Evolutionary conservation across 2,329 filamentous ascomycete species (phyloP).

Genomic region (Curvularia sp.): DNA sequence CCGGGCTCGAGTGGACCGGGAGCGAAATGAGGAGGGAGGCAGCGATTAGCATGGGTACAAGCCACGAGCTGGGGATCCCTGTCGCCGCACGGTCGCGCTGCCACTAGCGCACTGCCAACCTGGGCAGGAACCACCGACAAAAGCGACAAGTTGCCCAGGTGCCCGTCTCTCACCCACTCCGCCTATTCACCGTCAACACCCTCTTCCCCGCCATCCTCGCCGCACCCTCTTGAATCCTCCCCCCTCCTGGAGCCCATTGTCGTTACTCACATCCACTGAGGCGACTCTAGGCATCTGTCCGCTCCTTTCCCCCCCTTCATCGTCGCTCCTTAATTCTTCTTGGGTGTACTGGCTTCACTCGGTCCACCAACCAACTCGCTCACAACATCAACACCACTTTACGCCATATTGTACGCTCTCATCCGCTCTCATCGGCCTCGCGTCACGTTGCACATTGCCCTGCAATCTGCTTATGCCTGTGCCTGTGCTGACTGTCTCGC

Average conservation of each 20-base stretch:
- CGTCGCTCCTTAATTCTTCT: slow-evolving; percentile 47
- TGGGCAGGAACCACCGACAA: slow-evolving; percentile 29
- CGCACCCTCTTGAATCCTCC: slow-evolving; percentile 24
- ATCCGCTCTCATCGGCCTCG: slow-evolving; percentile 9
- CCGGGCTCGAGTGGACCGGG: slow-evolving; percentile 10
- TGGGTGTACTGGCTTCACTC: slow-evolving; percentile 50
- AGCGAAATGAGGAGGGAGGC: slow-evolving; percentile 25
- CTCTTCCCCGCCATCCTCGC: slow-evolving; percentile 27
- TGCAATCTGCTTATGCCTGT: slow-evolving; percentile 38
- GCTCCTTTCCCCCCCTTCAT: slow-evolving; percentile 40
- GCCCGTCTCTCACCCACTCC: slow-evolving; percentile 32
- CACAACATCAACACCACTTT: slow-evolving; percentile 14
- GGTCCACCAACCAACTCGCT: slow-evolving; percentile 29
- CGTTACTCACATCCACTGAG: slow-evolving; percentile 38
- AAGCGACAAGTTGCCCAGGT: slow-evolving; percentile 31
- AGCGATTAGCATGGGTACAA: slow-evolving; percentile 14
- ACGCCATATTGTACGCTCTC: slow-evolving; percentile 38
- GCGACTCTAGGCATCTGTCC: slow-evolving; percentile 48
- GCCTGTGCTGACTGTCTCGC: slow-evolving; percentile 43
- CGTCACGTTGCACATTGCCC: slow-evolving; percentile 13
- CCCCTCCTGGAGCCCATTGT: slow-evolving; percentile 43
- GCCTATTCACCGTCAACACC: slow-evolving; percentile 33
- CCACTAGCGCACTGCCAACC: slow-evolving; percentile 16
- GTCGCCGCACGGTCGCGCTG: slow-evolving; percentile 3
- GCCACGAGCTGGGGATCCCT: slow-evolving; percentile 20